A percentile compares a stretch with the other conserved stretches of the same genome.
Evolutionary conservation across 148 eudicot genomes (phyloP).

Genomic region (Persicaria tinctoria): DNA sequence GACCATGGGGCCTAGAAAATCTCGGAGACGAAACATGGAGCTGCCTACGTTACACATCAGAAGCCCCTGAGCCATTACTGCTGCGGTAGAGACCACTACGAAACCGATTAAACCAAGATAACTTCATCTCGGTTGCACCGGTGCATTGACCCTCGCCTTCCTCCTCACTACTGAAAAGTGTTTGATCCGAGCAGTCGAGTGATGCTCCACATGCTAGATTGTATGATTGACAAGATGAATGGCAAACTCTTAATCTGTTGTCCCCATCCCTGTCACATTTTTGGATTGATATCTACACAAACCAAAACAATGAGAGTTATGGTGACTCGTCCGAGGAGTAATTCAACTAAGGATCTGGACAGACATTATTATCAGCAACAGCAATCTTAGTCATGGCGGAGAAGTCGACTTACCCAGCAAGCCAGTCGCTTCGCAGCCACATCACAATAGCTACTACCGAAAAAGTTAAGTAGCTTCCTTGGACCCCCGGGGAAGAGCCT

Average conservation of each 20-base stretch:
- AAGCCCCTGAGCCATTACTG: constrained; percentile 25
- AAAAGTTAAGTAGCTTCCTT: constrained; percentile 54
- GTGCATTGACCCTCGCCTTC: constrained; percentile 82
- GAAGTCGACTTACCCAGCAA: constrained; percentile 68
- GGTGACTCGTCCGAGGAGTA: too few species aligned
- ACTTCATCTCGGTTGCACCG: constrained; percentile 59
- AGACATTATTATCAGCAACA: not conserved
- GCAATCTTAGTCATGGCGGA: not conserved
- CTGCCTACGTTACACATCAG: constrained; percentile 50
- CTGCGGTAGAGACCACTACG: constrained; percentile 22
- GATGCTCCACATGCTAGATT: constrained; percentile 91
- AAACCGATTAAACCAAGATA: constrained; percentile 57
- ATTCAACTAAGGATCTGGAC: too few species aligned
- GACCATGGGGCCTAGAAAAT: constrained; percentile 22
- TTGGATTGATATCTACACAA: constrained; percentile 78
- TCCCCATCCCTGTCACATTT: constrained; percentile 90
- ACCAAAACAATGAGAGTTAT: not conserved
- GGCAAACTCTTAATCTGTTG: constrained; percentile 89
- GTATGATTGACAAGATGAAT: constrained; percentile 89
- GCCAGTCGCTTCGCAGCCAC: constrained; percentile 97
- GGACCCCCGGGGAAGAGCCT: constrained; percentile 85
- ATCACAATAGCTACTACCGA: constrained; percentile 67
- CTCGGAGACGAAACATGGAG: constrained; percentile 4
- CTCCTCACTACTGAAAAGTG: constrained; percentile 70
- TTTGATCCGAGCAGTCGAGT: constrained; percentile 93